Evolutionary conservation across 1,139 yeast genomes (phyloP).

Genomic region (Pichia sp.): DNA sequence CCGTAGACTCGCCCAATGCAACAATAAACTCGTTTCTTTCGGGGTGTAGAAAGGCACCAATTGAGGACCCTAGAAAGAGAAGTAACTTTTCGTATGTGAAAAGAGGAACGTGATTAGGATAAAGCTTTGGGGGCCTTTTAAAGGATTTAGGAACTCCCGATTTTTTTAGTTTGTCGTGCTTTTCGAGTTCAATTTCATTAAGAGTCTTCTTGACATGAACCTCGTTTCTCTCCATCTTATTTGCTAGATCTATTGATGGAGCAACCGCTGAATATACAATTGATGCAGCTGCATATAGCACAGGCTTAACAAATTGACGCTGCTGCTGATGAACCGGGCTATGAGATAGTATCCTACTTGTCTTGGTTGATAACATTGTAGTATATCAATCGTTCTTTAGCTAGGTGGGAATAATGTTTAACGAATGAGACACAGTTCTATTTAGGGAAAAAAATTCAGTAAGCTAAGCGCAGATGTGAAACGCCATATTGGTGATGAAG

Average conservation of each 20-base stretch:
- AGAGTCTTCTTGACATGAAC: conserved; percentile 38
- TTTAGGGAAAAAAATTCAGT: too few relatives aligned
- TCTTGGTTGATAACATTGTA: too few relatives aligned
- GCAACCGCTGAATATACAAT: conserved; percentile 31
- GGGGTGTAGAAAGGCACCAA: conserved; percentile 84
- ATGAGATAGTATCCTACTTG: neutral
- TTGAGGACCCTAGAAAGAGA: conserved; percentile 68
- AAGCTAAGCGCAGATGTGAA: too few relatives aligned
- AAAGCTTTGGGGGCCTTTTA: conserved; percentile 44
- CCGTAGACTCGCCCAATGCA: conserved; percentile 93
- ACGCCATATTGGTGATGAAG: too few relatives aligned
- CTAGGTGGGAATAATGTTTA: too few relatives aligned
- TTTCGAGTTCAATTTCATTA: conserved; percentile 30
- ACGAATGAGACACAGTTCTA: too few relatives aligned
- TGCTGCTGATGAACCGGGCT: neutral
- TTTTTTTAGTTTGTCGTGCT: conserved; percentile 14
- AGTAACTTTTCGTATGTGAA: conserved; percentile 56
- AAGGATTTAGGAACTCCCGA: conserved; percentile 24
- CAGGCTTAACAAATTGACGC: conserved; percentile 17
- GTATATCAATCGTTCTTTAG: too few relatives aligned
- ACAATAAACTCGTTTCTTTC: conserved; percentile 76
- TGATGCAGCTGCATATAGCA: conserved; percentile 27
- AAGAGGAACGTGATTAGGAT: conserved; percentile 81
- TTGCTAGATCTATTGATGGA: conserved; percentile 52
- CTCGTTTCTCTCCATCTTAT: conserved; percentile 54